Base-by-base conservation (phyloP, 78 protist species). In the Corallochytrium limacisporum region DNA sequence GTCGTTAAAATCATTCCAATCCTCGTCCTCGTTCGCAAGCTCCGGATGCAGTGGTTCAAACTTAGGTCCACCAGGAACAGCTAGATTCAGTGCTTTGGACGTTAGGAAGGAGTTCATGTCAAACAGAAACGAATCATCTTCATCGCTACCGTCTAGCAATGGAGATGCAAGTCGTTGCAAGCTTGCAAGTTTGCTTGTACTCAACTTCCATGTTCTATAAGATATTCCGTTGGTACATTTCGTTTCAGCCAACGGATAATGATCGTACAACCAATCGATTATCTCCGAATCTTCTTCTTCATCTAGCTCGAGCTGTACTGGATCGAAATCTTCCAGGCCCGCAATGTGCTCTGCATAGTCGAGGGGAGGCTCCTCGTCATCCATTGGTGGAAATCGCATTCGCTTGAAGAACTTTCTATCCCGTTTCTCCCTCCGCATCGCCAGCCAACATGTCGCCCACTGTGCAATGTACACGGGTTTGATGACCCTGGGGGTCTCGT, bases 381-480 rank as follows among this genome's bases (percentile, higher is more conserved):
- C 95, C 46, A 91, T 91, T 18, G 89, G 84, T 2, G 97, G 97
- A 72, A 95, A 85, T 8, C 97, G 82, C 91, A 98, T 88, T 33
- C 99, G 81, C 56, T 86, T 79, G 75, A 98, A 98, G 77, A 94
- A 95, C 9, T 65, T 74, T 37, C 99, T 86, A 74, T 91, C 98
- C 31, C 95, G 91, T 82, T 97, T 97, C 76, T 98, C 99, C 9
- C 92, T 66, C 2, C 96, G 79, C 99, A 98, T 97, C 79, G 85
- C 78, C 20, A 90, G 88, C 99, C 99, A 97, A 98, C 92, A 95
- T 0, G 98, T 78, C 36, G 91, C 95, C 99, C 99, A 98, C 71
- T 98, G 99, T 0, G 99, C 97, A 10, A 77, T 35, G 59, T 81
- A 98, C 5, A 95, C 75, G 10, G 99, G 98, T 81, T 93, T 98